phyloP scores from a whole-genome alignment of 2,329 filamentous ascomycete genomes.

The Fusarium dimerum region DNA sequence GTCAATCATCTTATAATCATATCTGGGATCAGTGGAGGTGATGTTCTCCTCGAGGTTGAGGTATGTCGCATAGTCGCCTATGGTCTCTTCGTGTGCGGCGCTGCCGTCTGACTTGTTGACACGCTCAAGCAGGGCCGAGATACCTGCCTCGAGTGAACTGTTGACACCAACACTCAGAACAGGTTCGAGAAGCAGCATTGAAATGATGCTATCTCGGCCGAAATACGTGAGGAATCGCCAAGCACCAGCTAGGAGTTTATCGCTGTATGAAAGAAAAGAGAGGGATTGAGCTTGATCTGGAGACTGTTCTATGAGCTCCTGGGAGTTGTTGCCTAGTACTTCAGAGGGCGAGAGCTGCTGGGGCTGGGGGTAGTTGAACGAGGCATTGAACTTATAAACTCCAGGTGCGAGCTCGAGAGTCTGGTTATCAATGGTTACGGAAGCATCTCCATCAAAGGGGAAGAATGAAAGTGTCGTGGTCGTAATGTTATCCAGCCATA shows the following conservation, averaged over 20 bases:
- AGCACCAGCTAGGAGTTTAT: slow-evolving; percentile 64
- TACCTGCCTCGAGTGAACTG: slow-evolving; percentile 61
- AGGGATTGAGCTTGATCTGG: slow-evolving; percentile 31
- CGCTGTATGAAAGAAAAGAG: slow-evolving; percentile 63
- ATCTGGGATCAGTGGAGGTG: slow-evolving; percentile 52
- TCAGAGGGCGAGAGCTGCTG: slow-evolving; percentile 50
- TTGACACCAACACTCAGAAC: slow-evolving; percentile 57
- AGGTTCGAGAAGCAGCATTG: slow-evolving; percentile 57
- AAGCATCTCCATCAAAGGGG: slow-evolving; percentile 31
- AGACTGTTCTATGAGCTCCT: slow-evolving; percentile 43
- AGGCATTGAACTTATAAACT: slow-evolving; percentile 58
- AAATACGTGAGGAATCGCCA: slow-evolving; percentile 71
- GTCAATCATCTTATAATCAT: slow-evolving; percentile 64
- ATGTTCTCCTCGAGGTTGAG: slow-evolving; percentile 56
- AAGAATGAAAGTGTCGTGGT: slow-evolving; percentile 53
- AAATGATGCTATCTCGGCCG: slow-evolving; percentile 65
- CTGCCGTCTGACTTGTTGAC: slow-evolving; percentile 61
- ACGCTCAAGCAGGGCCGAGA: slow-evolving; percentile 60
- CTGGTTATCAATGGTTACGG: slow-evolving; percentile 37
- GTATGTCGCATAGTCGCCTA: slow-evolving; percentile 65
- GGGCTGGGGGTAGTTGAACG: slow-evolving; percentile 64
- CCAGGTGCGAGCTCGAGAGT: slow-evolving; percentile 52
- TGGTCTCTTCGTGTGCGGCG: slow-evolving; percentile 65
- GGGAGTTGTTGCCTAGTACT: slow-evolving; percentile 51
- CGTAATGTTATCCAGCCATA: slow-evolving; percentile 65